Evolutionary conservation across 371 early-diverging fungal genomes (phyloP), one percentile per base, ranked within the genome.

Genomic region (Mucor sp.): DNA sequence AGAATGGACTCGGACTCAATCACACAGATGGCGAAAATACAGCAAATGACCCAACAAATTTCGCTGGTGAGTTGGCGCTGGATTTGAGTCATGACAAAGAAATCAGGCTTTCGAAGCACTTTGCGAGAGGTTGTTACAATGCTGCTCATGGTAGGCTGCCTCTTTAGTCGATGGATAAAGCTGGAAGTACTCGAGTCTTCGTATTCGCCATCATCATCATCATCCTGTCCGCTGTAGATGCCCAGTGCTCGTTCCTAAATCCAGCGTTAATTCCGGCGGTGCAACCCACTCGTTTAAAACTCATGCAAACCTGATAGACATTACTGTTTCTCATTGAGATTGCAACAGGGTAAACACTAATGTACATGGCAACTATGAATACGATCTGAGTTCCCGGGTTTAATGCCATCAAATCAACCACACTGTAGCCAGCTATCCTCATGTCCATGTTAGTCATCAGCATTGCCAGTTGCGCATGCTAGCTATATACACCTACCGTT

Each of bases 61-160:
- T 83, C 84, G 59, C 75, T 81, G 3, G 84, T 76, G 43, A 83
- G 53, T 44, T 83, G 84, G 6, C 76, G 71, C 44, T 83, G 84
- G 43, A 83, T 78, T 50, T 81, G 81, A 1, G 76, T 77, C 53
- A 81, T 69, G 1, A 83, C 81, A 66, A 78, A 83, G 58, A 83
- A 83, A 57, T 83, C 81, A 2, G 84, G 84, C 39, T 73, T 69
- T 8, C 75, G 68, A 17, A 81, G 43, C 5, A 75, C 60, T 33
- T 71, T 79, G 47, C 63, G 63, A 0, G 79, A 77, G 11, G 65
- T 71, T 0, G 79, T 80, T 65, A 80, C 67, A 55, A 80, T 74
- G 28, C 81, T 80, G 9, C 50, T 77, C 3, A 83, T 59, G 0
- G 83, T 83, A 1, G 75, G 48, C 57, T 76, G 69, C 1, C 83